Percentiles rank a stretch among this genome's conserved stretches.
These are phyloP conservation scores for Monosporozyma unispora DNA, from an alignment of 805 yeast genomes.

Conservation along the genomic window DNA sequence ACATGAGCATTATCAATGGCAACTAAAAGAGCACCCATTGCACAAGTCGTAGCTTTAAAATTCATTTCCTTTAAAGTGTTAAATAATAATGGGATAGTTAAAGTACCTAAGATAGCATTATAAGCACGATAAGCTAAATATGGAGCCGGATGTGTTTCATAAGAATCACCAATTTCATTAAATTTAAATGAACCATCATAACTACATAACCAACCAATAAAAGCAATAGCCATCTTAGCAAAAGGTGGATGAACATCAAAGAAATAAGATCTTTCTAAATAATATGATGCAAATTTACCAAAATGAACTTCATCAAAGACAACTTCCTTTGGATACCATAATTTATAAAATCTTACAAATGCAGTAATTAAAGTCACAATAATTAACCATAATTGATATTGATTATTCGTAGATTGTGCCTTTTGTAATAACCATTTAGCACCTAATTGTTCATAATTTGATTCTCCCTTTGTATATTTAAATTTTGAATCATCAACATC, in stretches of 20 bases:
- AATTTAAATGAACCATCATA: slow-evolving; percentile 90
- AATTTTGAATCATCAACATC: slow-evolving; percentile 21
- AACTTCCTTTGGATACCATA: slow-evolving; percentile 62
- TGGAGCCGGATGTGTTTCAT: slow-evolving; percentile 72
- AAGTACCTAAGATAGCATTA: slow-evolving; percentile 71
- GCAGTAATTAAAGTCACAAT: slow-evolving; percentile 61
- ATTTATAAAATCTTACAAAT: slow-evolving; percentile 50
- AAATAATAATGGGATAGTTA: slow-evolving; percentile 78
- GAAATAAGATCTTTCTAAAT: slow-evolving; percentile 81
- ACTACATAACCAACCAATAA: slow-evolving; percentile 81
- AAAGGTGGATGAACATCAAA: slow-evolving; percentile 98
- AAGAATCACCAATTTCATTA: slow-evolving; percentile 79
- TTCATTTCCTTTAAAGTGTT: slow-evolving; percentile 78
- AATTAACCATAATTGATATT: slow-evolving; percentile 42
- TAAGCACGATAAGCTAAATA: slow-evolving; percentile 74
- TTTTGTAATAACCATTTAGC: slow-evolving; percentile 23
- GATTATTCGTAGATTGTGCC: slow-evolving; percentile 25
- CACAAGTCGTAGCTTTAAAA: slow-evolving; percentile 68
- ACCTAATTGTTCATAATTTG: slow-evolving; percentile 12
- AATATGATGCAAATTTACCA: slow-evolving; percentile 79
- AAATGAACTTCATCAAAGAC: slow-evolving; percentile 85
- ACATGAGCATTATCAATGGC: slow-evolving; percentile 86
- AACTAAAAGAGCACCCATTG: slow-evolving; percentile 67
- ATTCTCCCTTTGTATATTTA: slow-evolving; percentile 19
- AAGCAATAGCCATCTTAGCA: slow-evolving; percentile 86